Evolutionary conservation across 495 filamentous ascomycete genomes (phyloP), one percentile per base, ranked within the genome.

Genomic region (Diplogelasinospora grovesii): DNA sequence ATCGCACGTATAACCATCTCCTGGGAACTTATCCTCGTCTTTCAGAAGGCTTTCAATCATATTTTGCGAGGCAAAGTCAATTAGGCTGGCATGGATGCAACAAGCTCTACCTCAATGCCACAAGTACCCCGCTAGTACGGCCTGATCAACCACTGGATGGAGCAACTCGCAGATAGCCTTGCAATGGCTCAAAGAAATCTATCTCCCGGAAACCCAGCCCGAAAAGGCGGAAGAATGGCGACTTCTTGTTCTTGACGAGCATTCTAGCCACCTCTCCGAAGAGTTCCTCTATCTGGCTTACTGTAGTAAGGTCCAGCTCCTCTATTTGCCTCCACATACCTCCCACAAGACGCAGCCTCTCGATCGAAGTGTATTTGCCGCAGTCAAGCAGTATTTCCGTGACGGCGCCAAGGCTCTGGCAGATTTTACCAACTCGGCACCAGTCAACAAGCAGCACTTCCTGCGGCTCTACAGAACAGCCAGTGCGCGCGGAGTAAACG

Each of bases 21-120:
- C 16, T n/a, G n/a, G n/a, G n/a, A n/a, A 39, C 14, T 39, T 39
- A 4, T 39, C 20, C 24, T 28, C 36, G 16, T 41, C 28, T 41
- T 41, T 41, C 13, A 41, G 27, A n/a, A n/a, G 39, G 21, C 28
- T 30, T 41, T 41, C 39, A 30, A 41, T n/a, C n/a, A n/a, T n/a
- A n/a, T n/a, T n/a, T n/a, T n/a, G n/a, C n/a, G n/a, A n/a, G n/a
- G n/a, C n/a, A n/a, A n/a, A n/a, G n/a, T n/a, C n/a, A n/a, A n/a
- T n/a, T n/a, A n/a, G n/a, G n/a, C n/a, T n/a, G n/a, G n/a, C n/a
- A n/a, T n/a, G n/a, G n/a, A n/a, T n/a, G n/a, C n/a, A n/a, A n/a
- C n/a, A n/a, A n/a, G n/a, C n/a, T n/a, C n/a, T n/a, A n/a, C n/a
- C n/a, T n/a, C n/a, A n/a, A n/a, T n/a, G n/a, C n/a, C n/a, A n/a